A percentile compares a stretch with the other conserved stretches of the same genome.
Conservation (phyloP, 2,329 filamentous ascomycete species). For the Xylariales sp. region DNA sequence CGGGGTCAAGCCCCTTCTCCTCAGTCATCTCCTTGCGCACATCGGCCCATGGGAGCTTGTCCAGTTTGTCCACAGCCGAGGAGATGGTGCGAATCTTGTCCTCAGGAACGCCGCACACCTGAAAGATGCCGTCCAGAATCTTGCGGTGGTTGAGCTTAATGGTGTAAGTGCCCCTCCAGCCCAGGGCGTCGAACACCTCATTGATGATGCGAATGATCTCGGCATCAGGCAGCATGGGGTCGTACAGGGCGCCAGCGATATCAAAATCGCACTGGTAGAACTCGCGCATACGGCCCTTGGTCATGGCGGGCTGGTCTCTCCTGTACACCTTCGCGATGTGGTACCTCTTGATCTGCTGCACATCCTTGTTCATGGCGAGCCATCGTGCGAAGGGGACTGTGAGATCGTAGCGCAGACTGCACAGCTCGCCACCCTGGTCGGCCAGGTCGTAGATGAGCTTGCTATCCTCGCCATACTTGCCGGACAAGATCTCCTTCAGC, state of each 20-base stretch:
- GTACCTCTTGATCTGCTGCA: conserved; percentile 70
- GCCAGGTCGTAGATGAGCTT: conserved; percentile 74
- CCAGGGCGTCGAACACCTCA: conserved; percentile 68
- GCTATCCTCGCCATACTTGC: conserved; percentile 41
- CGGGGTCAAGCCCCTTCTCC: conserved; percentile 64
- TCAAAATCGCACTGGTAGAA: conserved; percentile 82
- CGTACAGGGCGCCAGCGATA: conserved; percentile 64
- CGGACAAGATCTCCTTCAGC: conserved; percentile 68
- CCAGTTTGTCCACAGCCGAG: conserved; percentile 74
- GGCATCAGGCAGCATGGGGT: conserved; percentile 71
- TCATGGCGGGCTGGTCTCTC: conserved; percentile 73
- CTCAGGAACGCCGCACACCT: conserved; percentile 70
- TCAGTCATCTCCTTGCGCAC: conserved; percentile 74
- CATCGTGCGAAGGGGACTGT: conserved; percentile 75
- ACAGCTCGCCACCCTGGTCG: conserved; percentile 79
- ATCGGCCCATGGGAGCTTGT: conserved; percentile 71
- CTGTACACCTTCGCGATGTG: conserved; percentile 79
- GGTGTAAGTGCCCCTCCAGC: conserved; percentile 63
- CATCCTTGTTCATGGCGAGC: conserved; percentile 68
- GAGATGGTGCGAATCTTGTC: conserved; percentile 72
- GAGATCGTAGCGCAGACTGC: conserved; percentile 76
- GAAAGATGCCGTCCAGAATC: conserved; percentile 73
- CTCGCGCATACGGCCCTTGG: conserved; percentile 72
- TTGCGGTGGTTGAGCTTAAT: conserved; percentile 81
- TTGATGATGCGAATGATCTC: conserved; percentile 67